These are phyloP conservation scores for Cruciata laevipes DNA, from an alignment of 257 asterid species.

Conservation along the genomic window DNA sequence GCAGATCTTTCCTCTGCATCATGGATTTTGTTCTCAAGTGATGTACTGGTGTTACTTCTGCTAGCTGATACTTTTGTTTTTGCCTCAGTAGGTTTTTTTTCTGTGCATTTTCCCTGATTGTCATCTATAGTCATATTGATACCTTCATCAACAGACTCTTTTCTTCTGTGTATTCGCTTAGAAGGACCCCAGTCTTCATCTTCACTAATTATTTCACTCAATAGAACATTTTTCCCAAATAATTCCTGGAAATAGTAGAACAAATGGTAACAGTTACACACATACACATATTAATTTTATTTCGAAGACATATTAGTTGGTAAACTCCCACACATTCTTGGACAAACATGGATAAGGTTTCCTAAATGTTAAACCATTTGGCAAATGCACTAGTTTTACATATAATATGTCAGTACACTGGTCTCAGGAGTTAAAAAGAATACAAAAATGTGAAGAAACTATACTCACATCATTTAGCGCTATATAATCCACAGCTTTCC, in stretches of 20 bases:
- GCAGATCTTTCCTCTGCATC: constrained; percentile 27
- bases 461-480: constrained; percentile 74
- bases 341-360: neutral
- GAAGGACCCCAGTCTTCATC: constrained; percentile 99
- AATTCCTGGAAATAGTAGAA: constrained; percentile 51
- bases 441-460: neutral
- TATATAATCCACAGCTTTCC: constrained; percentile 77
- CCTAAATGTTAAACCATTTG: neutral
- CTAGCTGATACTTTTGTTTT: constrained; percentile 21
- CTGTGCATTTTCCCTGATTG: constrained; percentile 27
- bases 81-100: constrained; percentile 25
- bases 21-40: constrained; percentile 39
- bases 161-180: constrained; percentile 50
- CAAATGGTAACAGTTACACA: neutral
- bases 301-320: neutral
- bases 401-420: neutral
- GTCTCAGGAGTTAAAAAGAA: neutral
- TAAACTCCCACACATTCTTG: neutral
- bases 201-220: constrained; percentile 66
- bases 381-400: neutral
- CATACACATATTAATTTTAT: too few species aligned
- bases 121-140: constrained; percentile 48
- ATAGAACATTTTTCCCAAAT: constrained; percentile 71
- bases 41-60: constrained; percentile 43
- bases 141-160: constrained; percentile 67